Base-by-base conservation (phyloP, 768 basidiomycete genomes). In the Kockovaella imperatae region DNA sequence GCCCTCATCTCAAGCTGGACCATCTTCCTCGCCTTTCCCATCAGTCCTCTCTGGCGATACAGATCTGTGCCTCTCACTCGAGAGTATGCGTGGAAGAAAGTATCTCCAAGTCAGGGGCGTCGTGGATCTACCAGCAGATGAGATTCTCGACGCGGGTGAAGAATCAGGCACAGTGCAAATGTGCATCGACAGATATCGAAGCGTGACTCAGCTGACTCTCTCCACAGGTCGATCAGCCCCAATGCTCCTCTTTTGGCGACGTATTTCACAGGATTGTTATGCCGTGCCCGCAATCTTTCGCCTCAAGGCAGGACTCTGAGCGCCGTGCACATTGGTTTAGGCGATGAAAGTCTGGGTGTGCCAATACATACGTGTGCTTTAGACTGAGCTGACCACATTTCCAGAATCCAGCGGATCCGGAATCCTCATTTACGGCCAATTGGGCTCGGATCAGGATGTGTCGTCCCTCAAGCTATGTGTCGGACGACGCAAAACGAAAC, bases 401-500 rank as follows among this genome's bases (percentile, higher is more conserved):
- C n/a, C 21, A 52, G 60, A 65, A 20, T 45, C 60, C 14, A 42
- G 45, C 11, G 54, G 40, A 69, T 91, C 63, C 10, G 64, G 54
- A 5, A 51, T 69, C 34, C 35, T 70, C 14, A 51, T 70, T 1
- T 70, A 63, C 42, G 69, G 69, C 2, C 69, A 68, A 41, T 40
- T 46, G 17, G 48, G 39, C 14, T 48, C n/a, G 28, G 42, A 35
- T 5, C 24, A n/a, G 20, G 15, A 21, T 42, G 41, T 8, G n/a
- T 45, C 36, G 14, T 38, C 32, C 3, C 46, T 63, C 8, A 44
- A 50, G 26, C 45, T 66, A 4, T 53, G 51, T 24, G 64, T 64
- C 13, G 54, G 58, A 2, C 45, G 62, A 28, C 36, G 54, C 14
- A 68, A 60, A 54, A 56, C 59, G 5, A 46, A 28, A 36, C 49